Evolutionary conservation across 2,329 filamentous ascomycete species (phyloP).

Genomic region (Microdochium trichocladiopsis): DNA sequence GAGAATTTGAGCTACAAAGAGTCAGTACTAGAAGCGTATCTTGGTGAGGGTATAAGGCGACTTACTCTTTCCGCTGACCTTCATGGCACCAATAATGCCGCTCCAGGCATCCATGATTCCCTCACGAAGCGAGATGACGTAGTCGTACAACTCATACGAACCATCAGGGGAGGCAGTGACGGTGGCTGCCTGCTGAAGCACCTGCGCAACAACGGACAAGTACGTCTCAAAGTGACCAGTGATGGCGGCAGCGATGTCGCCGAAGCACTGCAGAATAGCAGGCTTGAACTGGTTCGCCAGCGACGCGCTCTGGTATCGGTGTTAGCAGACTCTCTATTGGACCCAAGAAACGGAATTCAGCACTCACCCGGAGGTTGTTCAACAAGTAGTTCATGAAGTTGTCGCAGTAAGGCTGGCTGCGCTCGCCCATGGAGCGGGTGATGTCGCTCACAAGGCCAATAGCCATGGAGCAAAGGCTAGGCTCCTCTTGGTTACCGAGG

Average conservation of each 20-base stretch:
- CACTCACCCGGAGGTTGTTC: slow-evolving; percentile 74
- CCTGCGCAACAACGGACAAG: slow-evolving; percentile 83
- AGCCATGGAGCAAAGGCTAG: slow-evolving; percentile 89
- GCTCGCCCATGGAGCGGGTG: slow-evolving; percentile 81
- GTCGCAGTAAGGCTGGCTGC: slow-evolving; percentile 92
- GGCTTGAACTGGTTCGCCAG: slow-evolving; percentile 96
- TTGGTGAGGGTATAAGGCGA: slow-evolving; percentile 5
- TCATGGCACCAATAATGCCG: slow-evolving; percentile 92
- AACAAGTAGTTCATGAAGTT: slow-evolving; percentile 97
- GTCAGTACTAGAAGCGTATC: slow-evolving; percentile 15
- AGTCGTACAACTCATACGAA: slow-evolving; percentile 93
- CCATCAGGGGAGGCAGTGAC: slow-evolving; percentile 75
- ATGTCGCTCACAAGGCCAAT: slow-evolving; percentile 97
- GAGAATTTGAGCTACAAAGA: slow-evolving; percentile 54
- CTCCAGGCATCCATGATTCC: slow-evolving; percentile 99
- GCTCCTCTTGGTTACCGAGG: slow-evolving; percentile 91
- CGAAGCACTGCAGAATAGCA: slow-evolving; percentile 94
- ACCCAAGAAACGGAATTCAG: slow-evolving; percentile 3
- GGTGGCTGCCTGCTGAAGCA: slow-evolving; percentile 84
- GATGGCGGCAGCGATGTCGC: slow-evolving; percentile 94
- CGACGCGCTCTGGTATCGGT: slow-evolving; percentile 57
- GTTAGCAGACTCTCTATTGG: slow-evolving; percentile 21
- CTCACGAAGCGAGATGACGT: slow-evolving; percentile 88
- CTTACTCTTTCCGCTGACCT: slow-evolving; percentile 69
- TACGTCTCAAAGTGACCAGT: slow-evolving; percentile 89